Evolutionary conservation across 164 flowering plant genomes (phyloP).

Genomic region (Nymphaea thermarum): DNA sequence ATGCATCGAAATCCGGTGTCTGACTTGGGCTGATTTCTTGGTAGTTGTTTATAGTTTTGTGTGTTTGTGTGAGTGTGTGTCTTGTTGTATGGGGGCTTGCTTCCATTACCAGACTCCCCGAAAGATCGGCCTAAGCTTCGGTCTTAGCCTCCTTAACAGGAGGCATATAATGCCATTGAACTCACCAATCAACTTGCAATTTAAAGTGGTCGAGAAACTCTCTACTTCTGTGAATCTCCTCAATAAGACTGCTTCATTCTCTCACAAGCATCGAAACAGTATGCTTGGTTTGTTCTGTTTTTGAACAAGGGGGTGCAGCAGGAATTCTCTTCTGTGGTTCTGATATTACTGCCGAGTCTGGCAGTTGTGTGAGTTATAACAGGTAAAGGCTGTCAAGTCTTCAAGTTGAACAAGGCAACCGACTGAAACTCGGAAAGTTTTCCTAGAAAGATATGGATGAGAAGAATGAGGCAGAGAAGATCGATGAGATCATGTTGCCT

Average conservation of each 20-base stretch:
- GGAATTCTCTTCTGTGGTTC: not conserved
- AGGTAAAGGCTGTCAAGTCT: not conserved
- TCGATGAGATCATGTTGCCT: constrained; percentile 56
- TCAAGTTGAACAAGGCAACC: no score
- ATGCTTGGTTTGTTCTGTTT: not conserved
- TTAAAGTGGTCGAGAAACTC: not conserved
- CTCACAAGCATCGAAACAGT: no score
- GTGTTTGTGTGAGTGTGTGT: not conserved
- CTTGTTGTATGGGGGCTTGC: not conserved
- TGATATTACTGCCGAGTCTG: not conserved
- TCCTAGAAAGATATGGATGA: constrained; percentile 21
- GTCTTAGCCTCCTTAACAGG: constrained; percentile 45
- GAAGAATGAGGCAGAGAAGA: constrained; percentile 27
- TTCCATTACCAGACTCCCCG: constrained; percentile 42
- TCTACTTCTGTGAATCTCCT: not conserved
- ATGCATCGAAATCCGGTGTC: constrained; percentile 13
- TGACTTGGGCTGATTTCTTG: constrained; percentile 36
- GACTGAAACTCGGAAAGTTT: not conserved
- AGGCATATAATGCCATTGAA: constrained; percentile 55
- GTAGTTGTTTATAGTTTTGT: constrained; percentile 18
- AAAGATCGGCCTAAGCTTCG: constrained; percentile 78
- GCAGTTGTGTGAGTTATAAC: not conserved
- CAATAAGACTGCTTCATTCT: not conserved
- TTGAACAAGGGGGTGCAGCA: not conserved
- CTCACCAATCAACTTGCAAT: constrained; percentile 9